These are phyloP conservation scores for Aspergillus flavus DNA, from an alignment of 2,329 filamentous ascomycete genomes.

Conservation along the genomic window DNA sequence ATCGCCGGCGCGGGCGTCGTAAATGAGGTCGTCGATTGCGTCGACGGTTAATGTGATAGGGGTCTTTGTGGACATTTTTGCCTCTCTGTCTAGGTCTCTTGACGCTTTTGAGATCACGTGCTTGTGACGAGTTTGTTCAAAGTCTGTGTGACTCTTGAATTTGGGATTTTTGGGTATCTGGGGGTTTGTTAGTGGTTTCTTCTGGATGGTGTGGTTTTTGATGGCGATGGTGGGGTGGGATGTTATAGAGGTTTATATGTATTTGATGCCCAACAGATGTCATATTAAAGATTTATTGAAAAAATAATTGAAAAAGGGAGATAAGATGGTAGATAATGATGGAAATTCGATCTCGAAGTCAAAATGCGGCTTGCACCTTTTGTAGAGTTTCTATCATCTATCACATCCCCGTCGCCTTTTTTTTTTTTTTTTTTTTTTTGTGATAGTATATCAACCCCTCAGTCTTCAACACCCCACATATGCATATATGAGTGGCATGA, in stretches of 20 bases:
- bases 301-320: not conserved
- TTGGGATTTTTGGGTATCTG: not conserved
- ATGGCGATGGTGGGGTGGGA: not conserved
- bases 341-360: not conserved
- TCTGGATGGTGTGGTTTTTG: not conserved
- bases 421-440: too few species aligned
- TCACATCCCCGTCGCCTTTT: not conserved
- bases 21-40: conserved; percentile 88
- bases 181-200: not conserved
- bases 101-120: not conserved
- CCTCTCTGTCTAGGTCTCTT: conserved; percentile 4
- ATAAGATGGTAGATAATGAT: not conserved
- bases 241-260: not conserved
- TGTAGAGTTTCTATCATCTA: not conserved
- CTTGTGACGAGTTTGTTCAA: not conserved
- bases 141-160: not conserved
- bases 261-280: not conserved
- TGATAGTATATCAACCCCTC: not conserved
- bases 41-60: conserved; percentile 65
- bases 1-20: conserved; percentile 80
- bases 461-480: not conserved
- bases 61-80: conserved; percentile 21
- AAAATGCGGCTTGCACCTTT: not conserved
- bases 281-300: not conserved
- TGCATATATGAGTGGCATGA: not conserved